Conservation (phyloP, 495 filamentous ascomycete genomes). For the Oleoguttula mirabilis region DNA sequence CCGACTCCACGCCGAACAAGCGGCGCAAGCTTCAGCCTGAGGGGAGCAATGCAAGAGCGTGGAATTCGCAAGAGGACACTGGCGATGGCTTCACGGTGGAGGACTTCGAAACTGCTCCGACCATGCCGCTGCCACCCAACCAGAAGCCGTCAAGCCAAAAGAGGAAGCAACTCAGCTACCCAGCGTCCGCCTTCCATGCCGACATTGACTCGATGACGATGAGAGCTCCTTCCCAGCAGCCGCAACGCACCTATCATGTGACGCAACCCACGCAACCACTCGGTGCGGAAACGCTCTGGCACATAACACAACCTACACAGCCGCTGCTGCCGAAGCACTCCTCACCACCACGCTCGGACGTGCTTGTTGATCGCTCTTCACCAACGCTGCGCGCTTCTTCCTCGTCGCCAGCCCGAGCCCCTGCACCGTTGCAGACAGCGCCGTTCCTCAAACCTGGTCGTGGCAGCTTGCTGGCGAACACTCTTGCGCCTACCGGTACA, state of each 20-base stretch:
- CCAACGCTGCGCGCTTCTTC: slow-evolving; percentile 20
- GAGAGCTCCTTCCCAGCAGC: not conserved
- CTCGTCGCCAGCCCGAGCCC: slow-evolving; percentile 23
- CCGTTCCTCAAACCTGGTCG: slow-evolving; percentile 2
- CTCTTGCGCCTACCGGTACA: slow-evolving; percentile 77
- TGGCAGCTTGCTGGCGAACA: slow-evolving; percentile 36
- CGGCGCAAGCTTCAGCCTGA: slow-evolving; percentile 4
- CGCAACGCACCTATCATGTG: slow-evolving; percentile 3
- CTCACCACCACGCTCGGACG: slow-evolving; percentile 23
- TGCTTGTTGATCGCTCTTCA: slow-evolving; percentile 56
- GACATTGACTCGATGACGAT: slow-evolving; percentile 8
- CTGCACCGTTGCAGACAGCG: slow-evolving; percentile 2
- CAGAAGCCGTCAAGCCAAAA: no score
- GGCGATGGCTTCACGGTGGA: slow-evolving; percentile 44
- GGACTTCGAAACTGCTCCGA: slow-evolving; percentile 46
- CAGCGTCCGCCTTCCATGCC: slow-evolving; percentile 1
- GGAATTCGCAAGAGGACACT: slow-evolving; percentile 39
- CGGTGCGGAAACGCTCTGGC: not conserved
- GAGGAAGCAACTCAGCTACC: slow-evolving; percentile 1
- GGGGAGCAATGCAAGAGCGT: slow-evolving; percentile 4
- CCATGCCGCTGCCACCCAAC: slow-evolving; percentile 37
- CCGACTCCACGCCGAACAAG: slow-evolving; percentile 15
- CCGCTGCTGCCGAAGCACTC: slow-evolving; percentile 18
- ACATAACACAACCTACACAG: slow-evolving; percentile 25
- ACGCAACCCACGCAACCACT: slow-evolving; percentile 22